Percentiles rank a stretch among this genome's conserved stretches.
These are phyloP conservation scores for Oryza coarctata DNA, from an alignment of 176 grass and related monocot species.

Conservation along the genomic window DNA sequence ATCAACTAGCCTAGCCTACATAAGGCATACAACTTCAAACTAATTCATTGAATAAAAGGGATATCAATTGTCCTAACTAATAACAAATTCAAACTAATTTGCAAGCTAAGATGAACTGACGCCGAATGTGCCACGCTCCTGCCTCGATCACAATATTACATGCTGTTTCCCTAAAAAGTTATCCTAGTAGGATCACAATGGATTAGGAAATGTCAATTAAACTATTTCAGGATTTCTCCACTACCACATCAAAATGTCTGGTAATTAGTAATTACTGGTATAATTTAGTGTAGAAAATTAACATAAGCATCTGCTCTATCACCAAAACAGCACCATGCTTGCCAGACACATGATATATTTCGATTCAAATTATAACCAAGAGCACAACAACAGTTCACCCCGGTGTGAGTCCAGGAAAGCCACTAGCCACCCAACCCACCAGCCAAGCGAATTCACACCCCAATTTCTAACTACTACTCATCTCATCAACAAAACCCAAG, in stretches of 20 bases:
- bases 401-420: not conserved
- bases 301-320: not conserved
- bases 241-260: not conserved
- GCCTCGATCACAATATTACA: slow-evolving; percentile 25
- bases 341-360: not conserved
- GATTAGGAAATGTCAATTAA: not conserved
- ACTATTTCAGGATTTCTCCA: not conserved
- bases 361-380: not conserved
- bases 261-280: not conserved
- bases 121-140: too few relatives aligned
- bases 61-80: too few relatives aligned
- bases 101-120: too few relatives aligned
- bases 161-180: not conserved
- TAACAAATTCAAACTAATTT: too few relatives aligned
- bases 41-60: too few relatives aligned
- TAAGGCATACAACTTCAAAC: too few relatives aligned
- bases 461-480: too few relatives aligned
- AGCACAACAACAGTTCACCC: not conserved
- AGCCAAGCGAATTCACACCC: not conserved
- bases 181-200: not conserved
- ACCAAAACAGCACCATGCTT: not conserved
- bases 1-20: too few relatives aligned
- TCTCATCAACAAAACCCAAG: not conserved
- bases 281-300: not conserved
- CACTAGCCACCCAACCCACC: not conserved